Conservation (phyloP, 139 green algal species). For the Micractinium conductrix region DNA sequence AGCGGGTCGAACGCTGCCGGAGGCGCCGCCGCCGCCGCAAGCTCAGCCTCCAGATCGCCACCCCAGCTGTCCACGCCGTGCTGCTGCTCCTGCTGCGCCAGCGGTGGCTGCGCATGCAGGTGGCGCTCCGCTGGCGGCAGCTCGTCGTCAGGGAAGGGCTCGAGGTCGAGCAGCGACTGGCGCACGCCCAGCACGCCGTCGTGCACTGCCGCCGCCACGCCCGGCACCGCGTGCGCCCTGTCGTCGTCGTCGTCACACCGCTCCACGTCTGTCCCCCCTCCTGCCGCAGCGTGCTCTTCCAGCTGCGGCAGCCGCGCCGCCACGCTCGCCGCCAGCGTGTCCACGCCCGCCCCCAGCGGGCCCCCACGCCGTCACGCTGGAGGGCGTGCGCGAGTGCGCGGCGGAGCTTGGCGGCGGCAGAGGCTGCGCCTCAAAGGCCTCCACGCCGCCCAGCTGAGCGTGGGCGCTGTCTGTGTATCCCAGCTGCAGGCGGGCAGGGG, state of each 20-base stretch:
- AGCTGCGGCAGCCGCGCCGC: background rate
- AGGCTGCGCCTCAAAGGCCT: background rate
- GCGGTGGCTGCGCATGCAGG: background rate
- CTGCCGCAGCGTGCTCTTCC: background rate
- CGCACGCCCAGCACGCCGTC: slow-evolving; percentile 27
- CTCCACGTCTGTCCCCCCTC: background rate
- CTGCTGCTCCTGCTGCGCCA: background rate
- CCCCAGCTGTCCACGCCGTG: background rate
- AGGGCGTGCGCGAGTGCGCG: slow-evolving; percentile 8
- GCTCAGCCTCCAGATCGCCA: background rate
- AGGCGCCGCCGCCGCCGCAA: no score
- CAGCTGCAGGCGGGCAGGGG: background rate
- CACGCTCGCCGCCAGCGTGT: background rate
- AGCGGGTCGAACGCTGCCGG: background rate
- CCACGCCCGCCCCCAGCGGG: background rate
- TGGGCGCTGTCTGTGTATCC: slow-evolving; percentile 9
- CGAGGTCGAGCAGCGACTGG: slow-evolving; percentile 19
- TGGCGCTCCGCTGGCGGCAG: background rate
- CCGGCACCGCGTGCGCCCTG: slow-evolving; percentile 14
- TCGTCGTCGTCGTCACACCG: background rate
- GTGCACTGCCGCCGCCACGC: slow-evolving; percentile 9
- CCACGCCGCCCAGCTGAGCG: slow-evolving; percentile 18
- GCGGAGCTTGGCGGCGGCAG: no score
- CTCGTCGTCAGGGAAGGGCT: background rate
- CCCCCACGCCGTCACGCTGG: background rate